These are phyloP conservation scores for Pezicula radicicola DNA, from an alignment of 2,329 filamentous ascomycete species.

Conservation along the genomic window DNA sequence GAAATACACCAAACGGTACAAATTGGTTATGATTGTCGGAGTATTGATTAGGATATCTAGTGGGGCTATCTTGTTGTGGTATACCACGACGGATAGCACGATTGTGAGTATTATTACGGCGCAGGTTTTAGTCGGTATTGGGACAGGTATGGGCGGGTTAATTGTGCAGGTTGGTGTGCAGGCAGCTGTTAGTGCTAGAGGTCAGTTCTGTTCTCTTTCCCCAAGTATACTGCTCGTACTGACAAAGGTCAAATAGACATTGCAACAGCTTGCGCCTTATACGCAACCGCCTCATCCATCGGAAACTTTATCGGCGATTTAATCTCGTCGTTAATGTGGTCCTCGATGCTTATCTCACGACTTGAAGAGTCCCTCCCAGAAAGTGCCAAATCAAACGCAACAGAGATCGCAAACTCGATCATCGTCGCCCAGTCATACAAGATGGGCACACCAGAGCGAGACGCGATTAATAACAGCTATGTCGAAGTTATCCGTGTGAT, in stretches of 20 bases:
- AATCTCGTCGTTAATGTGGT: neutral
- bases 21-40: neutral
- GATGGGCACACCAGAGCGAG: neutral
- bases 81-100: neutral
- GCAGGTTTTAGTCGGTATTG: neutral
- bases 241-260: neutral
- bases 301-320: constrained; percentile 3
- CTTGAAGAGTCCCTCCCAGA: neutral
- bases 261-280: constrained; percentile 1
- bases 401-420: constrained; percentile 2
- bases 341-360: neutral
- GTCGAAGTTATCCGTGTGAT: neutral
- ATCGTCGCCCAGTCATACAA: constrained; percentile 3
- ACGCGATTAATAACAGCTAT: constrained; percentile 1
- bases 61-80: neutral
- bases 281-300: constrained; percentile 1
- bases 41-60: neutral
- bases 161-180: constrained; percentile 2
- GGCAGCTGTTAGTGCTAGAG: neutral
- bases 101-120: neutral
- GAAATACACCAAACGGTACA: constrained; percentile 1
- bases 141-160: neutral
- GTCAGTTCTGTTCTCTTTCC: neutral
- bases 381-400: neutral
- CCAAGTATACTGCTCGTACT: neutral